Base-by-base conservation (phyloP, 2,329 filamentous ascomycete genomes). In the Sporothrix curviconia region DNA sequence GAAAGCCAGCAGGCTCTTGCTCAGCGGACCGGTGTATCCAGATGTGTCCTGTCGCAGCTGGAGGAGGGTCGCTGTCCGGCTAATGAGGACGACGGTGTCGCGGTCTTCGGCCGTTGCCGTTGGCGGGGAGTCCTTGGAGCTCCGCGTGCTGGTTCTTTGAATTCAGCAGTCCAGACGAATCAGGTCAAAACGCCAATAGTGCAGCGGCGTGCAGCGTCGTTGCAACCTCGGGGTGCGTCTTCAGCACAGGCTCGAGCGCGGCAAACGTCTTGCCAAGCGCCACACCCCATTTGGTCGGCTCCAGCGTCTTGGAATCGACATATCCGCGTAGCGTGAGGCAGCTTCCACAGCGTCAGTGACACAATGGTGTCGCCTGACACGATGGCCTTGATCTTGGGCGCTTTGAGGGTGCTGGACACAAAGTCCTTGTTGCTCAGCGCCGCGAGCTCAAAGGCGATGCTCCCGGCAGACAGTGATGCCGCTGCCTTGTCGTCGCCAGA, bases 21-120 rank as follows among this genome's bases (percentile, higher is more conserved):
- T 96, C 1, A 99, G 79, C 1, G 94, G 92, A 0, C 94, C 94
- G 2, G 92, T 96, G 72, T 96, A 99, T 30, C 94, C 94, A 64
- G 92, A 92, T 3, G 82, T 79, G 64, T 89, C 82, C 69, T 99
- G 94, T 32, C 85, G 83, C 61, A 97, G 78, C 67, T 88, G 90
- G 53, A 91, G 82, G 58, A 97, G 77, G 55, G 89, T 91, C 14
- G 92, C 89, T 60, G 92, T 87, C 39, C 94, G 87, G 64, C 91
- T 94, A 65, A 97, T 85, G 44, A 99, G 79, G 56, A 94, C 80
- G 44, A 91, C 84, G 66, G 86, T 87, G 32, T 81, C 78, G 69
- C 89, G 90, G 63, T 96, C 91, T 40, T 89, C 83, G 4, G 88
- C 88, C 68, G 69, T 73, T n/a, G 43, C 78, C 78, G 63, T 78